Evolutionary conservation across 2,329 filamentous ascomycete genomes (phyloP).

Genomic region (Botrytis galanthina): DNA sequence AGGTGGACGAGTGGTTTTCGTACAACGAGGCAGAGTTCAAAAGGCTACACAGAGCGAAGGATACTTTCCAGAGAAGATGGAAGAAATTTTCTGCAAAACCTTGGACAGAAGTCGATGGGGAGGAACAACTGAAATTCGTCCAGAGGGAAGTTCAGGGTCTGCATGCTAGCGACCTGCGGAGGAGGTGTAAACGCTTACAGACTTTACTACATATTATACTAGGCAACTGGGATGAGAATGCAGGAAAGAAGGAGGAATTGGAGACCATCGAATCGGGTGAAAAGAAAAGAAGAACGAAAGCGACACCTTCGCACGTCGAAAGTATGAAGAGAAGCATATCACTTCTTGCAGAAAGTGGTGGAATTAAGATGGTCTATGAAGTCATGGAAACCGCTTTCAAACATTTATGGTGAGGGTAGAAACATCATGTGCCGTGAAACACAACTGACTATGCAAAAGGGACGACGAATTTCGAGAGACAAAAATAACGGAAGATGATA

Average conservation of each 20-base stretch:
- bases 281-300: conserved; percentile 50
- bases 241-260: conserved; percentile 44
- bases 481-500: conserved; percentile 36
- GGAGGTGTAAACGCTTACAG: conserved; percentile 54
- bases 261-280: conserved; percentile 41
- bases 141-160: conserved; percentile 49
- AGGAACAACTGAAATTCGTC: conserved; percentile 57
- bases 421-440: not conserved
- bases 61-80: conserved; percentile 78
- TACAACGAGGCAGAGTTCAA: conserved; percentile 85
- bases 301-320: conserved; percentile 55
- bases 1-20: conserved; percentile 96
- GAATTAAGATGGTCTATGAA: conserved; percentile 33
- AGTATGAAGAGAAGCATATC: conserved; percentile 56
- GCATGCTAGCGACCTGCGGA: conserved; percentile 47
- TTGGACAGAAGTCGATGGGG: conserved; percentile 66
- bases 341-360: conserved; percentile 50
- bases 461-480: conserved; percentile 40
- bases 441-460: conserved; percentile 26
- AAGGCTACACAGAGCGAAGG: conserved; percentile 71
- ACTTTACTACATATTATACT: conserved; percentile 61
- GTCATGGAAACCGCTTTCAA: conserved; percentile 37
- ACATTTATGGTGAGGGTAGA: conserved; percentile 37
- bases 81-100: conserved; percentile 50
- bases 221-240: conserved; percentile 69